Base-by-base conservation (phyloP, 139 green algal species). In the Axilococcus clingmanii region DNA sequence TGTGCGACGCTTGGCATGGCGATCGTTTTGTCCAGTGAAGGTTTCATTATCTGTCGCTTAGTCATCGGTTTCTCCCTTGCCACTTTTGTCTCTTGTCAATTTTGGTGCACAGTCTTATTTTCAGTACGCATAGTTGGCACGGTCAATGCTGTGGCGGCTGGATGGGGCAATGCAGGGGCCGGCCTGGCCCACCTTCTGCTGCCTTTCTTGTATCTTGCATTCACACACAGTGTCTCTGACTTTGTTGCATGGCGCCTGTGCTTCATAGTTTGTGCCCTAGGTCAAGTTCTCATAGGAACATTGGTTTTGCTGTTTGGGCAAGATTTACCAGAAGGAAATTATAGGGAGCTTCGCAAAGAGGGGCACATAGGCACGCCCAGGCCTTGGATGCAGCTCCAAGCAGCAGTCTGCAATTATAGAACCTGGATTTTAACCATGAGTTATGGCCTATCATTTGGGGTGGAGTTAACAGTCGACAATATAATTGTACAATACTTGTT, bases 161-260 rank as follows among this genome's bases (percentile, higher is more conserved):
- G 86, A 50, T 89, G 79, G 80, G 89, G 87, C 51, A 95, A 97
- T 74, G 27, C 40, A 53, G 79, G 79, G 47, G 89, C 83, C 28
- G 89, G 89, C 40, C 68, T 87, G 33, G 94, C 81, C 2, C 80
- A 93, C 20, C 75, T 98, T 56, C 56, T 96, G 17, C 95, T 98
- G 89, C 89, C 91, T 7, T 63, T 87, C 41, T 68, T 97, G 33
- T 91, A 82, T 54, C 22, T 66, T 16, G 77, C 45, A 43, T 68
- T 82, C 9, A 46, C 41, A 12, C 53, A 68, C 7, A 8, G 44
- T 34, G 42, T 66, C 16, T 59, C 66, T 11, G 20, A 54, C 11
- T 85, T 88, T 52, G 49, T 68, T 20, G 82, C 87, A 27, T 96
- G 88, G 88, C 76, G 91, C 47, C 80, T 66, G 48, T 69, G 83